A percentile compares a stretch with the other conserved stretches of the same genome.
These are phyloP conservation scores for Lipomyces kockii DNA, from an alignment of 805 yeast genomes.

Conservation along the genomic window DNA sequence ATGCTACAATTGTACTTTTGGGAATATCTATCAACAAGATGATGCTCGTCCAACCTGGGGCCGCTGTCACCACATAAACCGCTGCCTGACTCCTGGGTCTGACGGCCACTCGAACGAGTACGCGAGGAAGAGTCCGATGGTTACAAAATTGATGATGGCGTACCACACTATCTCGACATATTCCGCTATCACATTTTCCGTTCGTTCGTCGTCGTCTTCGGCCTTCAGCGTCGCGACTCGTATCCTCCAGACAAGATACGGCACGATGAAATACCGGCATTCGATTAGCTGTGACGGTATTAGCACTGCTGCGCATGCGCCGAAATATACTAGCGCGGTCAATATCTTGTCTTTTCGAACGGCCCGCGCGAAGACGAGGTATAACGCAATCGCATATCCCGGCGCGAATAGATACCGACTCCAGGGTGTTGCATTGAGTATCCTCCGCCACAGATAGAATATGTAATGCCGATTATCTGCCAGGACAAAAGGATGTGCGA, in stretches of 20 bases:
- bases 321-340: slow-evolving; percentile 51
- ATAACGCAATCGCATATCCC: slow-evolving; percentile 63
- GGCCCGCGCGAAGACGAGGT: slow-evolving; percentile 43
- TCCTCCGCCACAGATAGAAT: slow-evolving; percentile 76
- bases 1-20: slow-evolving; percentile 2
- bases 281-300: slow-evolving; percentile 92
- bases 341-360: slow-evolving; percentile 11
- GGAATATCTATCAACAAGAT: not conserved
- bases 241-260: slow-evolving; percentile 75
- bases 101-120: slow-evolving; percentile 71
- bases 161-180: slow-evolving; percentile 55
- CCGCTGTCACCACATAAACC: slow-evolving; percentile 78
- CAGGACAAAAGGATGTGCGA: slow-evolving; percentile 84
- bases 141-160: slow-evolving; percentile 56
- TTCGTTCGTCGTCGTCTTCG: slow-evolving; percentile 44
- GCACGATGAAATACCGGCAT: slow-evolving; percentile 88
- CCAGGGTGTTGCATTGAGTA: slow-evolving; percentile 58
- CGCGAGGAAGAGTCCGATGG: slow-evolving; percentile 60
- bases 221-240: slow-evolving; percentile 45
- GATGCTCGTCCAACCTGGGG: not conserved
- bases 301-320: slow-evolving; percentile 62
- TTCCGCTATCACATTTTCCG: not conserved
- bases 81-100: slow-evolving; percentile 62
- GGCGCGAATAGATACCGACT: slow-evolving; percentile 62
- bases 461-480: slow-evolving; percentile 96